Percentiles rank a stretch among this genome's conserved stretches.
Conservation (phyloP, 2,329 filamentous ascomycete species). For the Stagonosporopsis vannaccii region DNA sequence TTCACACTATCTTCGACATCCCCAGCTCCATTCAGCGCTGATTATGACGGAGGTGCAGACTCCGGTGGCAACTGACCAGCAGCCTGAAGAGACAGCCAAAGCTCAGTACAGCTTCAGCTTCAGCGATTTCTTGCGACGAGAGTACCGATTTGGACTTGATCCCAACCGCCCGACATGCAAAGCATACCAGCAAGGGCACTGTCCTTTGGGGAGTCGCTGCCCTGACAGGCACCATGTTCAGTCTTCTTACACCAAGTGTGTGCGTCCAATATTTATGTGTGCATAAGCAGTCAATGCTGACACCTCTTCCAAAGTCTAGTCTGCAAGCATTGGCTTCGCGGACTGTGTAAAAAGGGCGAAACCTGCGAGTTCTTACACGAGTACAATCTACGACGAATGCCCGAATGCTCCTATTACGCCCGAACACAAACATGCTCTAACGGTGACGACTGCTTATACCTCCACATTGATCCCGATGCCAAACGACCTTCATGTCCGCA, state of each 20-base stretch:
- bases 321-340: slow-evolving; percentile 98
- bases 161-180: slow-evolving; percentile 76
- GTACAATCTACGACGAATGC: slow-evolving; percentile 98
- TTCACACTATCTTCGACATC: background rate
- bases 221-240: slow-evolving; percentile 77
- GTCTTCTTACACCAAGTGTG: slow-evolving; percentile 70
- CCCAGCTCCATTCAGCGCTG: background rate
- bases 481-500: slow-evolving; percentile 70
- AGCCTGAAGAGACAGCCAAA: slow-evolving; percentile 36
- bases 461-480: slow-evolving; percentile 85
- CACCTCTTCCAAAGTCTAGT: slow-evolving; percentile 66
- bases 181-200: slow-evolving; percentile 84
- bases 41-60: slow-evolving; percentile 44
- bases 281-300: slow-evolving; percentile 10
- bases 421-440: slow-evolving; percentile 95
- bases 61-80: slow-evolving; percentile 34
- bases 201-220: slow-evolving; percentile 83
- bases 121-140: slow-evolving; percentile 81
- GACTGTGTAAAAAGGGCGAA: slow-evolving; percentile 96
- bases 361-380: slow-evolving; percentile 98
- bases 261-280: background rate
- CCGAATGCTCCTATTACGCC: slow-evolving; percentile 96
- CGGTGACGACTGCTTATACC: slow-evolving; percentile 93
- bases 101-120: slow-evolving; percentile 77
- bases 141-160: slow-evolving; percentile 84